A percentile compares a stretch with the other conserved stretches of the same genome.
These are phyloP conservation scores for Cucurbita ficifolia DNA, from an alignment of 306 rosid species.

Conservation along the genomic window DNA sequence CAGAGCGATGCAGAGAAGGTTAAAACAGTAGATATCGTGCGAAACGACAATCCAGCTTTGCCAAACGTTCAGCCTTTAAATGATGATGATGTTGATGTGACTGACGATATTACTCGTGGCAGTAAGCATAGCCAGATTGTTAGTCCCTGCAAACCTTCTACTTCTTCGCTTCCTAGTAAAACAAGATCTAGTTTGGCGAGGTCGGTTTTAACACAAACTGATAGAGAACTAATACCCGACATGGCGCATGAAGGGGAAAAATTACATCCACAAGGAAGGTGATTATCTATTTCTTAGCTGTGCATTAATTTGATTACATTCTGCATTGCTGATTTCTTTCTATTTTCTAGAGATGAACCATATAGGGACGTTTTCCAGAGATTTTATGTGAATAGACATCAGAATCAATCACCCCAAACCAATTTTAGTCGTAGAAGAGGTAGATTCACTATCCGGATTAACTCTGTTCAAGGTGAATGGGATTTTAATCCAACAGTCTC, in stretches of 20 bases:
- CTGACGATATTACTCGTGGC: constrained; percentile 30
- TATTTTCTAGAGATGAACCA: constrained; percentile 50
- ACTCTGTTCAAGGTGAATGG: constrained; percentile 38
- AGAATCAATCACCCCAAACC: constrained; percentile 39
- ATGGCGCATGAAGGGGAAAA: constrained; percentile 25
- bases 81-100: constrained; percentile 36
- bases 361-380: constrained; percentile 37
- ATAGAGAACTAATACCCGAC: constrained; percentile 41
- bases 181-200: constrained; percentile 35
- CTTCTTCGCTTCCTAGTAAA: constrained; percentile 35
- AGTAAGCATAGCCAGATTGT: constrained; percentile 57
- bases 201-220: constrained; percentile 27
- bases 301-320: neutral
- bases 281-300: constrained; percentile 13
- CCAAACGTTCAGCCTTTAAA: constrained; percentile 23
- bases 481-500: constrained; percentile 40
- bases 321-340: neutral
- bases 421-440: constrained; percentile 66
- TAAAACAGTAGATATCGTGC: constrained; percentile 24
- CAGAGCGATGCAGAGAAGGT: constrained; percentile 29
- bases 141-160: constrained; percentile 43
- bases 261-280: constrained; percentile 63
- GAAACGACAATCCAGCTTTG: constrained; percentile 16
- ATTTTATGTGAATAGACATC: constrained; percentile 59
- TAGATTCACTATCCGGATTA: constrained; percentile 25